phyloP scores from a whole-genome alignment of 108 stramenopile species.

The Chaetoceros tenuissimus region DNA sequence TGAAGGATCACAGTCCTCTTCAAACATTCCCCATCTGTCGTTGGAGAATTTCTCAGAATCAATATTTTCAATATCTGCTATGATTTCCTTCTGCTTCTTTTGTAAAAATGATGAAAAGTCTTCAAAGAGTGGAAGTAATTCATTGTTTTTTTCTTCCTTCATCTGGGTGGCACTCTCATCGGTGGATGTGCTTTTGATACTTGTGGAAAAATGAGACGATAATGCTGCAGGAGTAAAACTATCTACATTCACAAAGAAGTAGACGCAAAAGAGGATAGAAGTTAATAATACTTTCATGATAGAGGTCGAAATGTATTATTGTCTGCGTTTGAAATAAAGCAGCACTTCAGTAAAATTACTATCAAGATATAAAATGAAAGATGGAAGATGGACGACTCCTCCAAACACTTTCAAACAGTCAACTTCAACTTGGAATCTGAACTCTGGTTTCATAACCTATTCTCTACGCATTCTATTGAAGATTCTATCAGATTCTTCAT shows the following conservation, averaged over 20 bases:
- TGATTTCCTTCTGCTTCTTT: conserved; percentile 49
- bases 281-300: not conserved
- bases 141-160: not conserved
- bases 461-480: too few species aligned
- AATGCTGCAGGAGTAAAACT: not conserved
- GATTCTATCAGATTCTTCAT: too few species aligned
- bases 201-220: not conserved
- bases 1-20: conserved; percentile 7
- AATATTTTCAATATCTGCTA: conserved; percentile 48
- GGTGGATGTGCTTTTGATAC: not conserved
- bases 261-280: too few species aligned
- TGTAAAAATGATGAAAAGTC: conserved; percentile 52
- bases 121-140: conserved; percentile 33
- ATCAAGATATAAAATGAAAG: too few species aligned
- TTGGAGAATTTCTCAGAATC: conserved; percentile 46
- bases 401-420: too few species aligned
- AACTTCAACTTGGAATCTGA: too few species aligned
- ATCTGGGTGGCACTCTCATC: not conserved
- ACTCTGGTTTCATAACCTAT: too few species aligned
- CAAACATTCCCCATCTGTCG: conserved; percentile 72
- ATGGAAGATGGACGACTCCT: too few species aligned
- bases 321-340: conserved; percentile 6
- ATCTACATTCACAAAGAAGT: not conserved
- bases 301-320: conserved; percentile 1
- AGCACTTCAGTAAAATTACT: too few species aligned